Evolutionary conservation across 305 asterid species (phyloP), one percentile per base, ranked within the genome.

Genomic region (Andrographis paniculata): DNA sequence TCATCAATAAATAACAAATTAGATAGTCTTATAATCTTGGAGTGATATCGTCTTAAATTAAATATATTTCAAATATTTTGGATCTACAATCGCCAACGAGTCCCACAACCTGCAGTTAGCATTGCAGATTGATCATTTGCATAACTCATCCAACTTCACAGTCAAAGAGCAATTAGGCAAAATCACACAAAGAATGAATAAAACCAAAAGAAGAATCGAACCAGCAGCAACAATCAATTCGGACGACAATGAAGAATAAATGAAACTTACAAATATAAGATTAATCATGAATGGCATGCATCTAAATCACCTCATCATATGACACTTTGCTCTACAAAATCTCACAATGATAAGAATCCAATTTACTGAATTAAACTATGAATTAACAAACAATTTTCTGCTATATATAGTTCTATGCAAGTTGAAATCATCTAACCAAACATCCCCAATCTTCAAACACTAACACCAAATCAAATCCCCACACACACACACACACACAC

Each of bases 21-120:
- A 61, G 45, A 45, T 48, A 52, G 42, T 51, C 50, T 48, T 55
- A 65, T 47, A 50, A 21, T 54, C 66, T 65, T 59, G 61, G 36
- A 58, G 57, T 39, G 48, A 57, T 22, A 47, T 56, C 56, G 68
- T 72, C 51, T 60, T 64, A 63, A 55, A 56, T 53, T 53, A 66
- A 65, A 60, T 65, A 45, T 49, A 49, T 61, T 44, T 64, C 69
- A 21, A 24, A 62, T 57, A 42, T 59, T 52, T 70, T 76, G 63
- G 77, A 49, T 60, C 73, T 68, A 66, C 50, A 59, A 54, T 52
- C 77, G 66, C 63, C 73, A 57, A 45, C 49, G 65, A 62, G 55
- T 75, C 64, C 69, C 57, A 59, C 61, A 63, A 63, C 80, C 80
- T 76, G 77, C 80, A 72, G 64, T 59, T 67, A 42, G 65, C 67